Base-by-base conservation (phyloP, 176 grass and related monocot genomes). In the Musa troglodytarum region DNA sequence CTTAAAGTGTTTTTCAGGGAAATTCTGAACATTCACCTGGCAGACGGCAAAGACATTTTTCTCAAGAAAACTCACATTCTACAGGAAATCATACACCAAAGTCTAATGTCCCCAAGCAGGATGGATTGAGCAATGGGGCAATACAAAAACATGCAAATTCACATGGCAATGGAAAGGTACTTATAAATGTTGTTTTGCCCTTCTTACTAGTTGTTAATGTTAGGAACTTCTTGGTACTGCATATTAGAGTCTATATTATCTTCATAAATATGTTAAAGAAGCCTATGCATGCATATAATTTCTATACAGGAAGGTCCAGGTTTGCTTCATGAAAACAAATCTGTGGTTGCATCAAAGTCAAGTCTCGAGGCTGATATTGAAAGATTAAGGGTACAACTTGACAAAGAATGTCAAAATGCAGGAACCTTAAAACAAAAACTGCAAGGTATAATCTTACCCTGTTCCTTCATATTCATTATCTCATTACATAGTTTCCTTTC, bases 301-400 rank as follows among this genome's bases (percentile, higher is more conserved):
- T 69, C 83, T 52, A 67, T 81, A 72, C 83, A 99, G 96, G 85
- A 54, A 86, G 76, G 87, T 84, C 73, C 56, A 72, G 64, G 79
- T 64, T 72, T 63, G 9, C 49, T 79, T 14, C 79, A 89, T 58
- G 84, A 91, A 81, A 85, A 88, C 69, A 63, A 77, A 71, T 76
- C 78, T 57, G 69, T 74, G 22, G 51, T 53, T 78, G 58, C 78
- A 68, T 80, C 70, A 79, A 84, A 89, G 55, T 65, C 87, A 59
- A 83, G 65, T 63, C 78, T 89, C 78, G 88, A 99, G 85, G 87
- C 82, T 80, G 86, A 99, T 79, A 94, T 92, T 10, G 89, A 87
- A 65, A 78, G 86, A 69, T 77, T 94, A 71, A 94, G 74, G 86
- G 76, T 77, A 77, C 66, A 84, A 86, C 91, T 94, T 16, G 81